Base-by-base conservation (phyloP, 2,329 filamentous ascomycete species). In the Exophiala sp. region DNA sequence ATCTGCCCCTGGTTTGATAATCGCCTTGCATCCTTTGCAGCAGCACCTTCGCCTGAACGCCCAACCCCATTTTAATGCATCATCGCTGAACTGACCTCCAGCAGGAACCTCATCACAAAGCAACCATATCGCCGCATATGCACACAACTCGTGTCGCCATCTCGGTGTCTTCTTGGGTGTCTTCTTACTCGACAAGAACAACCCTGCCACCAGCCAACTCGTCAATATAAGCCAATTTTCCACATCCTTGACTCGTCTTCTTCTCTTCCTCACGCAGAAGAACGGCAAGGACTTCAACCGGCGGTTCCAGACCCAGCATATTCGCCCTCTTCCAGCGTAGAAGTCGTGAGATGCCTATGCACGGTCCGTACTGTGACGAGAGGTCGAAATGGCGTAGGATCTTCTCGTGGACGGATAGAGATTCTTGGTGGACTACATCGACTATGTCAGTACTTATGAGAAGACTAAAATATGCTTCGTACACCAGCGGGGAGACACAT, bases 311-410 rank as follows among this genome's bases (percentile, higher is more conserved):
- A 2, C 87, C 86, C n/a, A 99, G 76, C 52, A 78, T 79, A 50
- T 95, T 80, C 3, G 94, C 94, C 42, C 94, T 84, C 67, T 88
- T 83, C 94, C 94, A 99, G 33, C 94, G 86, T 74, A 87, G 89
- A 63, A 87, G 75, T 44, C 94, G 84, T 35, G 84, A 74, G 48
- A 92, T 89, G 6, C 94, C 94, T 49, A 96, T 87, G 66, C 89
- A 95, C 1, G 94, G 94, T 52, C 94, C 94, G 69, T 89, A 99
- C 65, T 96, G 89, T 56, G 82, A 89, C 66, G 86, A 94, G 62
- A 95, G 87, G 69, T 99, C 94, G 72, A 94, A 99, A 69, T 96
- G 89, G 59, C 92, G 79, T 65, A 97, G 72, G 21, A 97, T 84
- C 76, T 92, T 96, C 78, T 97, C 91, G 52, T 87, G 79, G 42